Base-by-base conservation (phyloP, 495 filamentous ascomycete genomes). In the Penicillium cataractarum region DNA sequence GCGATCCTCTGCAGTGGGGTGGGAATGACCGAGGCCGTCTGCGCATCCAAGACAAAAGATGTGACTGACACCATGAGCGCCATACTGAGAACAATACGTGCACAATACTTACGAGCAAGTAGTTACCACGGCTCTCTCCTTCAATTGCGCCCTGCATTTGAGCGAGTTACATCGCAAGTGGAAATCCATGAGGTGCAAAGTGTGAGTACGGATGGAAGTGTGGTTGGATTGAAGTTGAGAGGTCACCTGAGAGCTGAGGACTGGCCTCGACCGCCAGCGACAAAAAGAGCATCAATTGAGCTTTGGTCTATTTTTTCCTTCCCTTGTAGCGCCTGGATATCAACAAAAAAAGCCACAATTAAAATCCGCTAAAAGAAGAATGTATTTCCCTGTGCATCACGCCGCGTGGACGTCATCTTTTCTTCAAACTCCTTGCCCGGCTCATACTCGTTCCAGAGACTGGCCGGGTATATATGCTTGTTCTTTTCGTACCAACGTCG, bases 381-480 rank as follows among this genome's bases (percentile, higher is more conserved):
- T 4, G 91, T 84, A 76, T 99, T 99, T 13, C 95, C 94, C 24
- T 89, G 88, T 4, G 84, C 81, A 82, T 99, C 95, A 60, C 91
- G 86, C 71, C 90, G 82, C 21, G 73, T 79, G 15, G 77, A 75
- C 27, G 68, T 74, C 56, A 93, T 88, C 72, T 91, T 90, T 61
- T 84, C 86, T 62, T 87, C 82, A 71, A 97, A 97, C 62, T 97
- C 90, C 76, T 88, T 89, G 29, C 88, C 89, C 2, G 92, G 90
- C 62, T 97, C 93, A 75, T 96, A 99, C 61, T 96, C 90, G 61
- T 93, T 92, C 95, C 95, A 99, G 17, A 95, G 82, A 72, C 91
- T 97, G 6, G 94, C 95, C 0, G 95, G 95, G 74, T 93, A 98
- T 51, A 98, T 97, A 66, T 99, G 95, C 73, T 98, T 99, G 73